Percentiles rank a stretch among this genome's conserved stretches.
These are phyloP conservation scores for Phytophthora megakarya DNA, from an alignment of 352 stramenopile species.

Conservation along the genomic window DNA sequence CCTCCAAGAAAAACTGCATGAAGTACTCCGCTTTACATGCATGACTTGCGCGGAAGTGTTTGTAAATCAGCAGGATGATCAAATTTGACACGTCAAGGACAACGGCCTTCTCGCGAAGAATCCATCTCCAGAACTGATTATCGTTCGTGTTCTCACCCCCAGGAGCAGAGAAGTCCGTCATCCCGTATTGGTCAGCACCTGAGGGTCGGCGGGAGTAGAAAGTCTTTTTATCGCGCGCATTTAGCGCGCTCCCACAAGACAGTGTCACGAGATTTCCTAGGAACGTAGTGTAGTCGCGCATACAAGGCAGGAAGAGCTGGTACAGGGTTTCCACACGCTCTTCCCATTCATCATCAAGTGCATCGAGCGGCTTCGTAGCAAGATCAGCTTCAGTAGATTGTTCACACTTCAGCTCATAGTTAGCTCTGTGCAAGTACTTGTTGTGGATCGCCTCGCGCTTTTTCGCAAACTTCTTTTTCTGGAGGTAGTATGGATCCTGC, in stretches of 20 bases:
- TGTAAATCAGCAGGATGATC: conserved; percentile 72
- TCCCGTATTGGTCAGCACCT: conserved; percentile 52
- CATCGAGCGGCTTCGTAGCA: conserved; percentile 46
- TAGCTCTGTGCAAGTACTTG: conserved; percentile 71
- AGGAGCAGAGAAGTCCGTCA: conserved; percentile 53
- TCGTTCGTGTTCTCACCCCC: conserved; percentile 51
- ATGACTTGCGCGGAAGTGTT: conserved; percentile 78
- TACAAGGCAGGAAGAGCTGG: conserved; percentile 71
- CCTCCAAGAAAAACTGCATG: conserved; percentile 82
- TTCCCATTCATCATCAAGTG: conserved; percentile 78
- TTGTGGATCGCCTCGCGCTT: conserved; percentile 67
- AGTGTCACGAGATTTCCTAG: conserved; percentile 71
- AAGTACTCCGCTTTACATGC: conserved; percentile 81
- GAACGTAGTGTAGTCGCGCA: conserved; percentile 71
- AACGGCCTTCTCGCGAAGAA: conserved; percentile 80
- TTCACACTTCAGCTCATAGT: conserved; percentile 59
- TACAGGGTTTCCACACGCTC: conserved; percentile 71
- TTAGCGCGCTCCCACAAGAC: conserved; percentile 67
- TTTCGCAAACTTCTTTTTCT: conserved; percentile 76
- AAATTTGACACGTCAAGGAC: conserved; percentile 75
- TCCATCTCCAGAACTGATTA: conserved; percentile 82
- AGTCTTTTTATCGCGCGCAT: conserved; percentile 80
- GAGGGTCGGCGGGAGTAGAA: conserved; percentile 75
- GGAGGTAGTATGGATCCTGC: conserved; percentile 72
- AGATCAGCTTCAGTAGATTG: conserved; percentile 52